A percentile compares a stretch with the other conserved stretches of the same genome.
Evolutionary conservation across 441 rosid species (phyloP).

Genomic region (Arabidopsis hybrid): DNA sequence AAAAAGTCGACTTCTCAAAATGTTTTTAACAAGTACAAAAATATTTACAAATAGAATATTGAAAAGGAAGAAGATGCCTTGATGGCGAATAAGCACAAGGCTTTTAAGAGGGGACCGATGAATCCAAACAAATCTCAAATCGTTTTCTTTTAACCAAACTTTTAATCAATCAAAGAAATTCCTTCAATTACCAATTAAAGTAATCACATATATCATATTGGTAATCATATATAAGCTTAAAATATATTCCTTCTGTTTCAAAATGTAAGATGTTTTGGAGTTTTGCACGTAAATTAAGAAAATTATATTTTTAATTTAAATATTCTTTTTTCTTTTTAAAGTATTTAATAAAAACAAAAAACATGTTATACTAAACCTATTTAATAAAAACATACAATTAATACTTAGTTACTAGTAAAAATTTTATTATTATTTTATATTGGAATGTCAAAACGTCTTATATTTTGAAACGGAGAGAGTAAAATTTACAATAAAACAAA

Average conservation of each 20-base stretch:
- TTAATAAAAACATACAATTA: too few relatives aligned
- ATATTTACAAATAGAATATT: constrained; percentile 10
- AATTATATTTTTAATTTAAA: too few relatives aligned
- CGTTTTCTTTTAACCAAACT: constrained; percentile 34
- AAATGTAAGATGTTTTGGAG: too few relatives aligned
- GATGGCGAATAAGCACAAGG: constrained; percentile 40
- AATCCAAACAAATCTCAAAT: constrained; percentile 40
- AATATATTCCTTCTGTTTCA: not conserved
- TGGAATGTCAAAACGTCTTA: too few relatives aligned
- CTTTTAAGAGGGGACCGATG: constrained; percentile 42
- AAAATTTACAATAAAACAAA: not conserved
- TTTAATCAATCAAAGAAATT: constrained; percentile 2
- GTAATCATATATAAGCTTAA: not conserved
- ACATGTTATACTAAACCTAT: too few relatives aligned
- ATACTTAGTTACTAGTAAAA: too few relatives aligned
- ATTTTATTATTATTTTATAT: too few relatives aligned
- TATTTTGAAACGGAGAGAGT: too few relatives aligned
- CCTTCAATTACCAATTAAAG: constrained; percentile 2
- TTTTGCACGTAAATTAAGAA: too few relatives aligned
- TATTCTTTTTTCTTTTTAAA: too few relatives aligned
- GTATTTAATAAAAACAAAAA: too few relatives aligned
- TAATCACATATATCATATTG: not conserved
- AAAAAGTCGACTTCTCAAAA: constrained; percentile 21
- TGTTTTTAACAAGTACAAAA: constrained; percentile 6
- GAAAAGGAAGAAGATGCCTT: constrained; percentile 24